Evolutionary conservation across 805 yeast genomes (phyloP).

Genomic region (Nakazawaea sp.): DNA sequence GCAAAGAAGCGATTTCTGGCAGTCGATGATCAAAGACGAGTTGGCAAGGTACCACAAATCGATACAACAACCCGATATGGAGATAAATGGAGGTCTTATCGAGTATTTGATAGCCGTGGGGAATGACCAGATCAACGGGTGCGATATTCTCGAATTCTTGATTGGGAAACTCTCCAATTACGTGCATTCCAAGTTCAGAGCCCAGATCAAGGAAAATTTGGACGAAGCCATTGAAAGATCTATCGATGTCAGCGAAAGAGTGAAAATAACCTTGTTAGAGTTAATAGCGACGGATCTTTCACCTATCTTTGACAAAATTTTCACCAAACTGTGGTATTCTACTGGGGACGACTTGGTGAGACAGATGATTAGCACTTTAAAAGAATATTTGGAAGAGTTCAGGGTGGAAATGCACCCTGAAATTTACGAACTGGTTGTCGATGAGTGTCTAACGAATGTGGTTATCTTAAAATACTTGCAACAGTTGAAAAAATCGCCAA

Average conservation of each 20-base stretch:
- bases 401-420: conserved; percentile 44
- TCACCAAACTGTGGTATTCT: conserved; percentile 67
- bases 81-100: conserved; percentile 65
- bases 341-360: conserved; percentile 47
- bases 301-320: conserved; percentile 53
- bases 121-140: conserved; percentile 73
- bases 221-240: conserved; percentile 71
- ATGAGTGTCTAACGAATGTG: conserved; percentile 36
- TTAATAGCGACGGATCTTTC: conserved; percentile 69
- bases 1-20: conserved; percentile 60
- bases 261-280: conserved; percentile 47
- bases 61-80: conserved; percentile 24
- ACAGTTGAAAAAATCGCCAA: conserved; percentile 25
- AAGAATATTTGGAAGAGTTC: conserved; percentile 66
- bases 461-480: conserved; percentile 19
- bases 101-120: conserved; percentile 81
- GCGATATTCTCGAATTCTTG: conserved; percentile 64
- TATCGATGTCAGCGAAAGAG: conserved; percentile 63
- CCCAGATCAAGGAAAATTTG: conserved; percentile 49
- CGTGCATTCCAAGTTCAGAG: conserved; percentile 57
- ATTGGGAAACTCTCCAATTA: conserved; percentile 57
- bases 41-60: conserved; percentile 25
- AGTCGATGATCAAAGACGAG: conserved; percentile 45
- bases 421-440: conserved; percentile 46
- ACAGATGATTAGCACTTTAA: conserved; percentile 64